phyloP scores from a whole-genome alignment of 1,284 basidiomycete species.

The Naganishia cerealis region DNA sequence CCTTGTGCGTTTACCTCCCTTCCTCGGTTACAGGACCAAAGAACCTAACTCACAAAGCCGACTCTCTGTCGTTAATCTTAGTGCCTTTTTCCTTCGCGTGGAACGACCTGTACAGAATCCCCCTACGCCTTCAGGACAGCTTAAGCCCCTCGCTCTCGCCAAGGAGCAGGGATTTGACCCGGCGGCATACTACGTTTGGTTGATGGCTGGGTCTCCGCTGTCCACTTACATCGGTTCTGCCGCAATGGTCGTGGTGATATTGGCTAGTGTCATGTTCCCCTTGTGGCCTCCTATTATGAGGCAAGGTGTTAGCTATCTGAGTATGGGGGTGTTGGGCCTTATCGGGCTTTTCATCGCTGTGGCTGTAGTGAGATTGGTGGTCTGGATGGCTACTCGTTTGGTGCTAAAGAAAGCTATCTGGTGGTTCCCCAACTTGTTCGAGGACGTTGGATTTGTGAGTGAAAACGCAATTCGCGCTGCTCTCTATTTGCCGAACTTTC shows the following conservation, averaged over 20 bases:
- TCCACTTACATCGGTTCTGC: conserved; percentile 88
- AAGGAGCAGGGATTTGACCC: conserved; percentile 74
- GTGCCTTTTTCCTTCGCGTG: conserved; percentile 84
- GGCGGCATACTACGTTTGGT: conserved; percentile 86
- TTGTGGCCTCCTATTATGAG: conserved; percentile 92
- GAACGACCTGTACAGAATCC: conserved; percentile 64
- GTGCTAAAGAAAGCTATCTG: conserved; percentile 88
- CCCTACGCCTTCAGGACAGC: conserved; percentile 68
- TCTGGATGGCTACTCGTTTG: conserved; percentile 89
- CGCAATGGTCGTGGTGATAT: conserved; percentile 88
- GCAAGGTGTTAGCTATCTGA: conserved; percentile 95
- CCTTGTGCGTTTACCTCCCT: conserved; percentile 50
- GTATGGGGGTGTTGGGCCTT: conserved; percentile 80
- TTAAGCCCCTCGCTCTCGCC: conserved; percentile 77
- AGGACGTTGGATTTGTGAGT: conserved; percentile 96
- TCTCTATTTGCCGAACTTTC: not conserved
- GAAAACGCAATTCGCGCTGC: too few relatives aligned
- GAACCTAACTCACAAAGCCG: not conserved
- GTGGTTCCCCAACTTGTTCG: conserved; percentile 98
- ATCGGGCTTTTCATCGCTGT: conserved; percentile 88
- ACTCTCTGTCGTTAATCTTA: conserved; percentile 32
- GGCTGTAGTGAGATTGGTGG: conserved; percentile 86
- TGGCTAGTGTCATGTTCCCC: conserved; percentile 98
- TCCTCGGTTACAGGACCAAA: too few relatives aligned
- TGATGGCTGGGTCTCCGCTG: conserved; percentile 92